These are phyloP conservation scores for Cubamyces sp. DNA, from an alignment of 768 basidiomycete genomes.

Conservation along the genomic window DNA sequence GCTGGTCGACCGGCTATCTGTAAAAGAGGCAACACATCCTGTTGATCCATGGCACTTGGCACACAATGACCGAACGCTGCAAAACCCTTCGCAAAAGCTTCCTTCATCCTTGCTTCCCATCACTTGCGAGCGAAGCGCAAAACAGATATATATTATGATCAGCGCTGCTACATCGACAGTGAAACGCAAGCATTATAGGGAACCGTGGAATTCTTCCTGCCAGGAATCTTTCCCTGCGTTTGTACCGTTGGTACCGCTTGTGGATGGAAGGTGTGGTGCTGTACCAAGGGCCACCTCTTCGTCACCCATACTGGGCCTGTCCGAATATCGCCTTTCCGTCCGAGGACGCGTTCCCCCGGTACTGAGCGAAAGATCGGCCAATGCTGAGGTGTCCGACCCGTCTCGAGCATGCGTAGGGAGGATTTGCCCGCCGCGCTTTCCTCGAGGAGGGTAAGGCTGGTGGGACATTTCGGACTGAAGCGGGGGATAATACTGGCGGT, in stretches of 20 bases:
- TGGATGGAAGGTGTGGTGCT: background rate
- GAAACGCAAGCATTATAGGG: background rate
- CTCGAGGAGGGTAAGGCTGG: slow-evolving; percentile 73
- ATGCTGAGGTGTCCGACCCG: slow-evolving; percentile 2
- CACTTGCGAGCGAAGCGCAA: background rate
- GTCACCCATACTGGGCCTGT: slow-evolving; percentile 12
- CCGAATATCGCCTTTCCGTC: slow-evolving; percentile 9
- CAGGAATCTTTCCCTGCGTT: slow-evolving; percentile 14
- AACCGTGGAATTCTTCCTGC: background rate
- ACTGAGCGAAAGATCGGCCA: background rate
- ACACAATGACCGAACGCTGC: no score
- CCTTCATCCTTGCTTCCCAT: background rate
- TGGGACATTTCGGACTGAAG: slow-evolving; percentile 66
- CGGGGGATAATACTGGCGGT: slow-evolving; percentile 85
- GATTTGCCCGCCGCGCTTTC: slow-evolving; percentile 46
- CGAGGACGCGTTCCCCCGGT: slow-evolving; percentile 8
- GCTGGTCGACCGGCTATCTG: slow-evolving; percentile 8
- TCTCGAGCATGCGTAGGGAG: slow-evolving; percentile 45
- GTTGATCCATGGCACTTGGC: background rate
- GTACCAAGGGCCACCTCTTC: background rate
- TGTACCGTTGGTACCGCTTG: background rate
- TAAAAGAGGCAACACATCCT: slow-evolving; percentile 13
- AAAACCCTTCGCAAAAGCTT: no score
- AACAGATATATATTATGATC: no score
- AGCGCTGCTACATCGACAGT: background rate